A percentile compares a stretch with the other conserved stretches of the same genome.
phyloP scores from a whole-genome alignment of 2,329 filamentous ascomycete species.

The Paraphoma chrysanthemicola region DNA sequence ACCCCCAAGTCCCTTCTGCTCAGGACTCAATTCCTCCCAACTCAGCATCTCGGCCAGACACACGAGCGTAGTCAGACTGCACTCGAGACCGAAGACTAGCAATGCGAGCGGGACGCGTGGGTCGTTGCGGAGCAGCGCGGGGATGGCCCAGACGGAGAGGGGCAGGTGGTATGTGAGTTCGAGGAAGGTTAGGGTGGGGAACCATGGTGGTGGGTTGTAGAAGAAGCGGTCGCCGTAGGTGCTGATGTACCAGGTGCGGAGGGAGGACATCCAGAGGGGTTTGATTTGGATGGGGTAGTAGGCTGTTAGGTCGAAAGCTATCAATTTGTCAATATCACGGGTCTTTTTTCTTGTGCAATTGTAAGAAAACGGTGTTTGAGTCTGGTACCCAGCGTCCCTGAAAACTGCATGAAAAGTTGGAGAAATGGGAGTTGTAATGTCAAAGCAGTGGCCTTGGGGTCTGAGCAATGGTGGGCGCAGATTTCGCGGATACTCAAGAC shows the following conservation, averaged over 20 bases:
- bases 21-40: slow-evolving; percentile 52
- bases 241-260: slow-evolving; percentile 65
- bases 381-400: no score
- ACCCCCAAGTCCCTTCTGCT: slow-evolving; percentile 35
- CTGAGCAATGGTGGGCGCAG: no score
- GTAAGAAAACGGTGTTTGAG: no score
- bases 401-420: no score
- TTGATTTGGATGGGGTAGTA: slow-evolving; percentile 62
- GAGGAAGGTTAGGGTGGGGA: slow-evolving; percentile 63
- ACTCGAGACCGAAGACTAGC: slow-evolving; percentile 65
- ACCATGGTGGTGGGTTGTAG: slow-evolving; percentile 65
- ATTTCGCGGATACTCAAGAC: no score
- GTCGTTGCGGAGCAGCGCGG: slow-evolving; percentile 63
- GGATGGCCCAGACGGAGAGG: slow-evolving; percentile 65
- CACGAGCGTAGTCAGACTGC: slow-evolving; percentile 66
- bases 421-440: no score
- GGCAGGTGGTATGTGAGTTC: slow-evolving; percentile 69
- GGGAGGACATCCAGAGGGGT: slow-evolving; percentile 55
- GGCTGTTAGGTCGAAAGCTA: slow-evolving; percentile 67
- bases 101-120: slow-evolving; percentile 66
- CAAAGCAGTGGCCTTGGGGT: no score
- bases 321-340: neutral
- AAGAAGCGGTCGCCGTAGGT: slow-evolving; percentile 72
- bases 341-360: no score
- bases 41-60: slow-evolving; percentile 68